phyloP scores from a whole-genome alignment of 306 rosid species.

The Malus sieversii region DNA sequence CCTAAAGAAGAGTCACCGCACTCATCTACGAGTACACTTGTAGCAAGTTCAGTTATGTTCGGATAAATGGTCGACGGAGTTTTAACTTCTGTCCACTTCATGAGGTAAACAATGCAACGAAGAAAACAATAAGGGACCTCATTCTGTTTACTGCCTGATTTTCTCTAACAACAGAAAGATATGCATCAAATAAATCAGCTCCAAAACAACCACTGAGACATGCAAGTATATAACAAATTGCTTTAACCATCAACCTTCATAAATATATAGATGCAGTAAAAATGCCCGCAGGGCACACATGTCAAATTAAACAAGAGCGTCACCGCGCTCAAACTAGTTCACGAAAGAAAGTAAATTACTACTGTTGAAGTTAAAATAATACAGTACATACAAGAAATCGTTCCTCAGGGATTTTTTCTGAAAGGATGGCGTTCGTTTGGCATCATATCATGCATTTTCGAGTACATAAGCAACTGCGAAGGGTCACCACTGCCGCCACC shows the following conservation, averaged over 20 bases:
- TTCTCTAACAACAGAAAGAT: background rate
- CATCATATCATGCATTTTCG: slow-evolving; percentile 80
- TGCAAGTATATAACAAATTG: background rate
- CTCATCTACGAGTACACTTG: background rate
- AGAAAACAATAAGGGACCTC: background rate
- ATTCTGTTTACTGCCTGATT: background rate
- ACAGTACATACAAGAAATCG: slow-evolving; percentile 16
- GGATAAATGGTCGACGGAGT: background rate
- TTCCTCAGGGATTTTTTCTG: slow-evolving; percentile 50
- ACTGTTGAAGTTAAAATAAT: background rate
- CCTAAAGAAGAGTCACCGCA: background rate
- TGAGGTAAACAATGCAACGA: background rate
- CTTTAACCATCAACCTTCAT: background rate
- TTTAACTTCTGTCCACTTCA: background rate
- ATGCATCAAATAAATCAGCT: background rate
- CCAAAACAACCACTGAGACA: background rate
- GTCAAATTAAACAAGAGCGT: slow-evolving; percentile 13
- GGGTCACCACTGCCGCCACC: slow-evolving; percentile 65
- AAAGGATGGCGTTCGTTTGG: slow-evolving; percentile 61
- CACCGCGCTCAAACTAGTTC: slow-evolving; percentile 15
- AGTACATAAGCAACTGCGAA: slow-evolving; percentile 61
- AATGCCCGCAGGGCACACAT: background rate
- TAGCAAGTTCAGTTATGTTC: background rate
- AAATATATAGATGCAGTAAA: background rate
- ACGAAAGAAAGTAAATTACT: slow-evolving; percentile 13